Evolutionary conservation across 495 filamentous ascomycete species (phyloP), one percentile per base, ranked within the genome.

Genomic region (Lepidopterella palustris): DNA sequence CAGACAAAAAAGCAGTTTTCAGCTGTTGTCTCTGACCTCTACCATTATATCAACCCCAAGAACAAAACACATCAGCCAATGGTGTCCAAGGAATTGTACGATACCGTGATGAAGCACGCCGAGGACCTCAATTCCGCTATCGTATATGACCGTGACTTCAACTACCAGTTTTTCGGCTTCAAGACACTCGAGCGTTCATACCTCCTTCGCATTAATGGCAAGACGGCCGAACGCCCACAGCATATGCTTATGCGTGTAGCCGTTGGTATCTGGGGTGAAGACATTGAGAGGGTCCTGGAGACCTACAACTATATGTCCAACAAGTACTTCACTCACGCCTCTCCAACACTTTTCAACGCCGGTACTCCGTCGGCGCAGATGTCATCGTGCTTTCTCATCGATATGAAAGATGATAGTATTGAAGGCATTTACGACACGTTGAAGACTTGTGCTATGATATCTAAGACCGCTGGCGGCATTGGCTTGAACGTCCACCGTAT

Each of bases 1-100:
- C 93, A 98, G 80, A 98, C 93, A 35, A 97, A 97, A 82, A 98
- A 98, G 81, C 92, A 97, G 72, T 98, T 92, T 76, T 97, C 93
- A 5, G 80, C 89, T 58, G 93, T 97, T 58, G 82, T 98, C 64
- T 85, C 84, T 62, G 93, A 97, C 69, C 83, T 98, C 18, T 96
- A 91, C 78, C 82, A 97, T 77, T 98, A 96, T 76, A 76, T 95
- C 71, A 98, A 98, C 77, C 93, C 93, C 21, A 95, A 91, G 79
- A 97, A 96, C 73, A 76, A 79, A 39, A 87, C 82, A 65, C 72
- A 81, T 24, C 88, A 90, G 26, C 91, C 93, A 26, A 97, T 98
- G 93, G 97, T 98, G 63, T 88, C 92, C 15, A 72, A 91, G 64
- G 77, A 88, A 57, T 90, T 84, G 15, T 95, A 96, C 70, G 89